A percentile compares a stretch with the other conserved stretches of the same genome.
These are phyloP conservation scores for Naematelia aurantialba DNA, from an alignment of 768 basidiomycete species.

Conservation along the genomic window DNA sequence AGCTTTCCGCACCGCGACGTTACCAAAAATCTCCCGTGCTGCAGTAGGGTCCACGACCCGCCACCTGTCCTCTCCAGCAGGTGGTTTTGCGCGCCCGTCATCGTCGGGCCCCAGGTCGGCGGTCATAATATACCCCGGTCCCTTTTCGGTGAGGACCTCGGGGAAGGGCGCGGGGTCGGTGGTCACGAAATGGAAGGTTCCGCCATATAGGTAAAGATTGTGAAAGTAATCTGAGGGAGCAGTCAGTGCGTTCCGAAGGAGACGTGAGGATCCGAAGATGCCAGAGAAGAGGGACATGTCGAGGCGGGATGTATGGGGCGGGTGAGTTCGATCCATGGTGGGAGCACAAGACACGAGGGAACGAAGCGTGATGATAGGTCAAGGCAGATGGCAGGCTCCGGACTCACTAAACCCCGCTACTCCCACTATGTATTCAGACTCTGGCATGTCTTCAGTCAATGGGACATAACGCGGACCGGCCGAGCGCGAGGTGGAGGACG, in stretches of 20 bases:
- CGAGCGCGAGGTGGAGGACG: background rate
- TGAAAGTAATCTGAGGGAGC: background rate
- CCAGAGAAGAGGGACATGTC: too few species aligned
- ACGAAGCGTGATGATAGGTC: too few species aligned
- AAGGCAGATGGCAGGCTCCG: too few species aligned
- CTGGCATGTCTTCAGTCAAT: background rate
- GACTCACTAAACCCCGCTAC: constrained; percentile 33
- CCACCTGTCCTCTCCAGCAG: constrained; percentile 27
- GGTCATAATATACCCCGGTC: constrained; percentile 17
- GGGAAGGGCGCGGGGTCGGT: constrained; percentile 18
- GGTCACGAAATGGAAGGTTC: constrained; percentile 26
- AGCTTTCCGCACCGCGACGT: constrained; percentile 21
- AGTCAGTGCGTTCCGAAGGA: too few species aligned
- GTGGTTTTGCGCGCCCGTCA: background rate
- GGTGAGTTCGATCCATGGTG: too few species aligned
- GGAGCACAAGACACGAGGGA: too few species aligned
- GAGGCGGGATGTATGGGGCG: background rate
- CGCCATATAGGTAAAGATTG: constrained; percentile 33
- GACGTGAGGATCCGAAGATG: too few species aligned
- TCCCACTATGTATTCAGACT: constrained; percentile 19
- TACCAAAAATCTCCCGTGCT: constrained; percentile 20
- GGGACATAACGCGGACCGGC: background rate
- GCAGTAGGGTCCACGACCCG: constrained; percentile 13
- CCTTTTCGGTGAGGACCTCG: constrained; percentile 4
- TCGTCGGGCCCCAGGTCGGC: constrained; percentile 18